phyloP scores from a whole-genome alignment of 306 rosid genomes.

The Morella rubra region DNA sequence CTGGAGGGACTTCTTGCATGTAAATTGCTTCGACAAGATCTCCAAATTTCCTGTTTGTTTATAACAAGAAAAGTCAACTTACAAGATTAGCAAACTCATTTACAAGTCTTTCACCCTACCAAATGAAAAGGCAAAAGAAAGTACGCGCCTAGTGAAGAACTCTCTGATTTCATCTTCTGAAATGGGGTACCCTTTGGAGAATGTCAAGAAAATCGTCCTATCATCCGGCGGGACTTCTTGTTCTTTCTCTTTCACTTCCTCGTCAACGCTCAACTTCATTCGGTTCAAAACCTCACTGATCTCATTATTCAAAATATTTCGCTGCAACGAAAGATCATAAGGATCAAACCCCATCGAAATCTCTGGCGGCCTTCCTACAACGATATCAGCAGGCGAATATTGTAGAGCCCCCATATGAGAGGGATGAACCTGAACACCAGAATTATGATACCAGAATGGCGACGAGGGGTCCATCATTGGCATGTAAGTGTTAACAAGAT shows the following conservation, averaged over 20 bases:
- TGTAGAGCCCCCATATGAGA: constrained; percentile 9
- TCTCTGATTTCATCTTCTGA: constrained; percentile 46
- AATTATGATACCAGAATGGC: background rate
- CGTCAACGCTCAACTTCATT: constrained; percentile 7
- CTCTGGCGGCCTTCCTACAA: background rate
- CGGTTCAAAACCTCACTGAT: constrained; percentile 21
- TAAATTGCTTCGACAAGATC: constrained; percentile 39
- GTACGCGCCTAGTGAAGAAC: constrained; percentile 39
- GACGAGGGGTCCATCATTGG: background rate
- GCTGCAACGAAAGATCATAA: background rate
- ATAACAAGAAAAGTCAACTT: background rate
- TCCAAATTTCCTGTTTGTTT: constrained; percentile 46
- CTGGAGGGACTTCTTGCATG: constrained; percentile 50
- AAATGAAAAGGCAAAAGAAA: background rate
- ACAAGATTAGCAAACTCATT: background rate
- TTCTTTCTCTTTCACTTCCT: background rate
- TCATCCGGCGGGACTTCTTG: constrained; percentile 32
- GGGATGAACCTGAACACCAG: background rate
- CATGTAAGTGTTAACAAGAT: background rate
- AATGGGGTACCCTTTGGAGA: constrained; percentile 67
- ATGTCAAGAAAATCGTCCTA: constrained; percentile 63
- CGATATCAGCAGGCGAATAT: too few species aligned
- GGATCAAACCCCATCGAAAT: background rate
- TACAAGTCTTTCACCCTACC: background rate
- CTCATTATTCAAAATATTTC: constrained; percentile 11